Percentiles rank a stretch among this genome's conserved stretches.
Evolutionary conservation across 192 early-diverging fungal species (phyloP).

Genomic region (Podila epigama): DNA sequence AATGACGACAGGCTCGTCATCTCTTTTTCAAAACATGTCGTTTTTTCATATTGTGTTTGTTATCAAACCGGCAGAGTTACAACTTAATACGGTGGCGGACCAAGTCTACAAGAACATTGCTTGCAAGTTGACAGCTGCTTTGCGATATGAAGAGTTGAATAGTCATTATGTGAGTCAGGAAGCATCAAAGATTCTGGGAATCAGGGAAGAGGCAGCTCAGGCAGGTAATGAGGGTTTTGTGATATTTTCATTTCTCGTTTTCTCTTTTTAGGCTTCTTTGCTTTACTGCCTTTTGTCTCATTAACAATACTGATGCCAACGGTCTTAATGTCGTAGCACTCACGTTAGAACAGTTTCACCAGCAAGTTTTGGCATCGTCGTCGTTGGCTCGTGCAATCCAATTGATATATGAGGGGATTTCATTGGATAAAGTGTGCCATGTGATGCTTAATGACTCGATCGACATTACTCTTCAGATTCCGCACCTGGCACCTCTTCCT

Average conservation of each 20-base stretch:
- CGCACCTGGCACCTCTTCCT: constrained; percentile 46
- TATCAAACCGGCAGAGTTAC: constrained; percentile 57
- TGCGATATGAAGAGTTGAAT: constrained; percentile 81
- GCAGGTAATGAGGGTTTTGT: constrained; percentile 23
- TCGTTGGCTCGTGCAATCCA: constrained; percentile 70
- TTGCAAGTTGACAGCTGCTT: constrained; percentile 69
- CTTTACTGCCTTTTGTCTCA: neutral
- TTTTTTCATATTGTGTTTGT: constrained; percentile 86
- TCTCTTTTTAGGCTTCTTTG: neutral
- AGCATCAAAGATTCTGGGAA: constrained; percentile 72
- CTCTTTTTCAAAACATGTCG: constrained; percentile 61
- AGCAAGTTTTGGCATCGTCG: constrained; percentile 59
- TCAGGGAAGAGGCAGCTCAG: constrained; percentile 70
- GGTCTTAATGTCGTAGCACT: neutral
- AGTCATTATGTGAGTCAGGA: constrained; percentile 79
- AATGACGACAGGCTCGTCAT: no score
- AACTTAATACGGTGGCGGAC: constrained; percentile 68
- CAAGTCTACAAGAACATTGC: constrained; percentile 76
- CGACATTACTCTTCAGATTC: constrained; percentile 75
- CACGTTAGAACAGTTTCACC: constrained; percentile 50
- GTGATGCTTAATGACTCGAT: constrained; percentile 81
- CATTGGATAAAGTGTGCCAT: constrained; percentile 58
- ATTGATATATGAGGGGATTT: constrained; percentile 66
- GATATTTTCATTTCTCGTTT: neutral
- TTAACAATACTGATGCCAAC: neutral